These are phyloP conservation scores for Exophiala alcalophila DNA, from an alignment of 2,329 filamentous ascomycete genomes.

Conservation along the genomic window DNA sequence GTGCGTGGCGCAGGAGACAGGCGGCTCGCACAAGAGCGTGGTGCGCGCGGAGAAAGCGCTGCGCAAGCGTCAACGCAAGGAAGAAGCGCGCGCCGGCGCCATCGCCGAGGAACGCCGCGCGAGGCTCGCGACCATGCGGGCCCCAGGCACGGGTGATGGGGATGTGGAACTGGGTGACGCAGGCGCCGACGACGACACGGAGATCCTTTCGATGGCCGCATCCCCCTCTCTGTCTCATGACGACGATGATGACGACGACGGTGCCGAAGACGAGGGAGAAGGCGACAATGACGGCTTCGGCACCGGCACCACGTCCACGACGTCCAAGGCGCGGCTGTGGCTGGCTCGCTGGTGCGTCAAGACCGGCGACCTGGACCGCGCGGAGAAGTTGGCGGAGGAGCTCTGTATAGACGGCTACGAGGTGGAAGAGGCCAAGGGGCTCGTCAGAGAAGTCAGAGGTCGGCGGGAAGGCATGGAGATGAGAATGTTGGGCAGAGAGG, in stretches of 20 bases:
- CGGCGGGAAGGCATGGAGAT: no score
- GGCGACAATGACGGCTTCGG: constrained; percentile 56
- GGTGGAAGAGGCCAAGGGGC: constrained; percentile 92
- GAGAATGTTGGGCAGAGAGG: constrained; percentile 8
- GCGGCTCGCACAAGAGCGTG: constrained; percentile 47
- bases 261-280: constrained; percentile 38
- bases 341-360: constrained; percentile 78
- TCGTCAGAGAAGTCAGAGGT: constrained; percentile 81
- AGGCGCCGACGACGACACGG: constrained; percentile 38
- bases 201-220: constrained; percentile 24
- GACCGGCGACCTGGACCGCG: constrained; percentile 69
- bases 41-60: constrained; percentile 20
- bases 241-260: constrained; percentile 38
- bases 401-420: constrained; percentile 94
- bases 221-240: constrained; percentile 25
- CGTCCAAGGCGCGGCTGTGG: constrained; percentile 91
- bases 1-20: constrained; percentile 87
- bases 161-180: constrained; percentile 22
- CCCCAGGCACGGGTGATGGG: constrained; percentile 7
- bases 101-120: constrained; percentile 17
- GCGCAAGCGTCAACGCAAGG: constrained; percentile 17
- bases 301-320: constrained; percentile 85
- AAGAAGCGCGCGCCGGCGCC: constrained; percentile 19
- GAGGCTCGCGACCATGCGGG: constrained; percentile 8
- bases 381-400: constrained; percentile 80